A percentile compares a stretch with the other conserved stretches of the same genome.
Evolutionary conservation across 2,329 filamentous ascomycete species (phyloP).

Genomic region (Fusarium pilosicola): DNA sequence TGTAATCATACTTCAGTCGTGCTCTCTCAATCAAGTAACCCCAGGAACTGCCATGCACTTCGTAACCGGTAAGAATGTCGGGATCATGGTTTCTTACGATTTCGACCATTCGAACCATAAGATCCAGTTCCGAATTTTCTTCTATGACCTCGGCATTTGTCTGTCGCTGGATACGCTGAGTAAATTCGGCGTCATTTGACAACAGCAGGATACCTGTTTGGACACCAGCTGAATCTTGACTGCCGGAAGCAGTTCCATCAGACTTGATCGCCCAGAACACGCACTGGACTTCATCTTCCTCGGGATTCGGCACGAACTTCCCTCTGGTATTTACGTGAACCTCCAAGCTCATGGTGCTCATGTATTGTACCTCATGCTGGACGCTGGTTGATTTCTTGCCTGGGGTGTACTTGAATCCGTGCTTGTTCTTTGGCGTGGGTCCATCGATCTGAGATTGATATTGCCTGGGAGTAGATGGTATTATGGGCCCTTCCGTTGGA

Average conservation of each 20-base stretch:
- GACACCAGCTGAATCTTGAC: conserved; percentile 57
- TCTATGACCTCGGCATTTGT: conserved; percentile 72
- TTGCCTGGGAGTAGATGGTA: conserved; percentile 45
- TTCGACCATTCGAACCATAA: conserved; percentile 86
- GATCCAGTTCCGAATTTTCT: conserved; percentile 82
- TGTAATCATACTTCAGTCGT: conserved; percentile 84
- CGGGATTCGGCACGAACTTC: conserved; percentile 84
- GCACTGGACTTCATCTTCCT: conserved; percentile 86
- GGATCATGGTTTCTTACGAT: conserved; percentile 87
- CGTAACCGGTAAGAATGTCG: conserved; percentile 93
- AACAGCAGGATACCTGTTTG: conserved; percentile 79
- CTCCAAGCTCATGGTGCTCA: conserved; percentile 96
- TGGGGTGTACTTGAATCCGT: conserved; percentile 88
- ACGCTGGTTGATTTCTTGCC: conserved; percentile 78
- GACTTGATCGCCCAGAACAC: conserved; percentile 92
- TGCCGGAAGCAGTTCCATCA: conserved; percentile 69
- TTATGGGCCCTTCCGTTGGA: conserved; percentile 11
- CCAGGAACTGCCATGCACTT: conserved; percentile 94
- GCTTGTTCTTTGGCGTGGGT: conserved; percentile 81
- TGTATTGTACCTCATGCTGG: conserved; percentile 87
- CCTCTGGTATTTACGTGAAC: conserved; percentile 89
- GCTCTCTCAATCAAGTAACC: conserved; percentile 95
- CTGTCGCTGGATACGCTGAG: conserved; percentile 70
- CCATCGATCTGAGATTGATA: conserved; percentile 87
- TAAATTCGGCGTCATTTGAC: conserved; percentile 68